Percentiles rank a stretch among this genome's conserved stretches.
Conservation (phyloP, 441 rosid species). For the Eugenia klotzschiana region DNA sequence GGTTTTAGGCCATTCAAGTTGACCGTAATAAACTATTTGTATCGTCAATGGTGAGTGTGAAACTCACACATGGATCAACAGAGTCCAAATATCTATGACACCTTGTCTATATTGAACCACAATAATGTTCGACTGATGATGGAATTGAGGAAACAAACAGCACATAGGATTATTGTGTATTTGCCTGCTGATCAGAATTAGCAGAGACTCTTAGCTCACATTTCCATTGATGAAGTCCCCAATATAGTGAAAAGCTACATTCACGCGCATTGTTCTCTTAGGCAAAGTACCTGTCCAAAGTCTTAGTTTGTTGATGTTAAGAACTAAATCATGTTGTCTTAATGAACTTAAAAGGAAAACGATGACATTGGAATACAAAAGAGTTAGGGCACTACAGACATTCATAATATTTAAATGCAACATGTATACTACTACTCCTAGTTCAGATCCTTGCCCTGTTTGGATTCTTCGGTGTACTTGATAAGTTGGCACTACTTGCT, state of each 20-base stretch:
- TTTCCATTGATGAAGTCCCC: not conserved
- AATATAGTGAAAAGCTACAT: not conserved
- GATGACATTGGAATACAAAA: not conserved
- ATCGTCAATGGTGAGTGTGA: not conserved
- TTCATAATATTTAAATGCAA: not conserved
- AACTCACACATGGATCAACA: not conserved
- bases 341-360: not conserved
- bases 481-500: not conserved
- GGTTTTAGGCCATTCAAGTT: not conserved
- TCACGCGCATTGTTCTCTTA: not conserved
- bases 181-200: not conserved
- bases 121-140: not conserved
- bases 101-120: not conserved
- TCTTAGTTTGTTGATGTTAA: not conserved
- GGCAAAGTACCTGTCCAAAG: not conserved
- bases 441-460: not conserved
- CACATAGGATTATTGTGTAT: not conserved
- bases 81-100: not conserved
- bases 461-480: not conserved
- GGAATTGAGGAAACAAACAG: not conserved
- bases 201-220: not conserved
- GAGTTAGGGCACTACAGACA: not conserved
- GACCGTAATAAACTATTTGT: not conserved
- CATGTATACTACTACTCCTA: not conserved
- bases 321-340: not conserved